A percentile compares a stretch with the other conserved stretches of the same genome.
Evolutionary conservation across 1,284 basidiomycete genomes (phyloP).

Genomic region (Sporisorium graminicola): DNA sequence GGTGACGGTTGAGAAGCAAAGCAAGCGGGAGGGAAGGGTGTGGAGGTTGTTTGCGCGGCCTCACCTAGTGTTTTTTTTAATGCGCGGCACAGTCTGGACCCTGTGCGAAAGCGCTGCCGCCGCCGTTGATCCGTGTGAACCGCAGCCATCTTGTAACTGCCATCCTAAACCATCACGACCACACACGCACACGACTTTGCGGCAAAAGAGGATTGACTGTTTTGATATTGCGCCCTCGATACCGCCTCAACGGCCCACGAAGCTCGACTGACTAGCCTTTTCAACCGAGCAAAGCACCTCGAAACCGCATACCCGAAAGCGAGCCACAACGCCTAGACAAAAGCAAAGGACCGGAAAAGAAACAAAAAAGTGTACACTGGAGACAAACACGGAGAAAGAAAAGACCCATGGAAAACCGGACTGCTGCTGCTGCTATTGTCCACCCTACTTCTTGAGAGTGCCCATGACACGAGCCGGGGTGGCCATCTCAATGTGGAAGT

Average conservation of each 20-base stretch:
- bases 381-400: slow-evolving; percentile 13
- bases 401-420: slow-evolving; percentile 21
- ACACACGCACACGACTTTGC: neutral
- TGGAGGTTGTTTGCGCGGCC: too few species aligned
- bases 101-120: slow-evolving; percentile 1
- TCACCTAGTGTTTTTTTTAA: too few species aligned
- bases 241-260: neutral
- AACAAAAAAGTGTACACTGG: slow-evolving; percentile 34
- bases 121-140: slow-evolving; percentile 1
- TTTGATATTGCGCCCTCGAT: slow-evolving; percentile 7
- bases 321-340: slow-evolving; percentile 7
- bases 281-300: slow-evolving; percentile 16
- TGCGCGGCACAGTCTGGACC: too few species aligned
- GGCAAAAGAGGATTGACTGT: slow-evolving; percentile 5
- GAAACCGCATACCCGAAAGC: neutral
- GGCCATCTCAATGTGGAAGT: slow-evolving; percentile 68
- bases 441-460: slow-evolving; percentile 49
- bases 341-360: slow-evolving; percentile 21
- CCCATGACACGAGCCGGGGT: slow-evolving; percentile 63
- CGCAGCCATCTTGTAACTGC: neutral
- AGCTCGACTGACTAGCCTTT: slow-evolving; percentile 45
- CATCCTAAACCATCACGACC: too few species aligned
- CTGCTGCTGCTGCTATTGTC: slow-evolving; percentile 1
- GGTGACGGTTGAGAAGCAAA: neutral
- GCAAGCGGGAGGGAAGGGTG: neutral